Evolutionary conservation across 306 rosid genomes (phyloP).

Genomic region (Glycyrrhiza uralensis): DNA sequence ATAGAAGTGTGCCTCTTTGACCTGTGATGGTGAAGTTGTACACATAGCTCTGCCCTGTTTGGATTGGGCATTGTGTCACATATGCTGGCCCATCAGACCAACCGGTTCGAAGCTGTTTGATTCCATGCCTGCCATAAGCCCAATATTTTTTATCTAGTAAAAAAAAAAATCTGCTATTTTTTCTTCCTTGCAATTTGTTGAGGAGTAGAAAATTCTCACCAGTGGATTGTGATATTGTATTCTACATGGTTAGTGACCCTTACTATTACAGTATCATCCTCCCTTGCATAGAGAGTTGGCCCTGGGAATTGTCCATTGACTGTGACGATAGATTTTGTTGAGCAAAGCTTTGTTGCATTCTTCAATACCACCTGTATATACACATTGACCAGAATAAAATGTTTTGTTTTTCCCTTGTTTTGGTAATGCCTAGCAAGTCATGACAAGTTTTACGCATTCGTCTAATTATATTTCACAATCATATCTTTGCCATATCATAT

Average conservation of each 20-base stretch:
- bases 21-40: slow-evolving; percentile 65
- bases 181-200: slow-evolving; percentile 1
- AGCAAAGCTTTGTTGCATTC: slow-evolving; percentile 59
- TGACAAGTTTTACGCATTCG: too few relatives aligned
- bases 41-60: slow-evolving; percentile 51
- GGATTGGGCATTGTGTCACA: slow-evolving; percentile 75
- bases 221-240: slow-evolving; percentile 62
- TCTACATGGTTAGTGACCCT: slow-evolving; percentile 63
- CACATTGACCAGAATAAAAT: slow-evolving; percentile 10
- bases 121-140: slow-evolving; percentile 58
- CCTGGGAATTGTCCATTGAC: slow-evolving; percentile 71
- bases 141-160: slow-evolving; percentile 6
- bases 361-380: slow-evolving; percentile 66
- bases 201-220: slow-evolving; percentile 44
- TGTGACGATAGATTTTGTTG: slow-evolving; percentile 46
- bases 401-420: not conserved
- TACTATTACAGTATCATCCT: slow-evolving; percentile 60
- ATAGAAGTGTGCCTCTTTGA: slow-evolving; percentile 82
- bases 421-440: too few relatives aligned
- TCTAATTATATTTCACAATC: too few relatives aligned
- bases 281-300: slow-evolving; percentile 68
- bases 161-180: not conserved
- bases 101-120: slow-evolving; percentile 49
- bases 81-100: slow-evolving; percentile 89
- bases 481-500: too few relatives aligned